These are phyloP conservation scores for Ensete ventricosum DNA, from an alignment of 176 grass and related monocot species.

Conservation along the genomic window DNA sequence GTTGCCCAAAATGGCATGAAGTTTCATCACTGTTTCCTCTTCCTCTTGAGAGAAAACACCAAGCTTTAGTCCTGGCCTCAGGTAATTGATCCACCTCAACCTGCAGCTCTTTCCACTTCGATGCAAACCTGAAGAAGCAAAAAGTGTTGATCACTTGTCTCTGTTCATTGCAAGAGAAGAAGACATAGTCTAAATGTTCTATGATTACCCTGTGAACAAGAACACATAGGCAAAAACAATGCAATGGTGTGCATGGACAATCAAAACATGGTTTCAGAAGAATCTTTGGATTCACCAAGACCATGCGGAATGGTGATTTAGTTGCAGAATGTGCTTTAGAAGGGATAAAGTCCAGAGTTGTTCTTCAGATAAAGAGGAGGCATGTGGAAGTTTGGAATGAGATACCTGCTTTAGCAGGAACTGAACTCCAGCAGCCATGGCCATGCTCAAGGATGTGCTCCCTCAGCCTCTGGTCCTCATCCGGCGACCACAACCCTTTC, in stretches of 20 bases:
- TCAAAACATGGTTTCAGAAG: no score
- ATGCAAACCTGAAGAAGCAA: conserved; percentile 45
- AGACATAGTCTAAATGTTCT: background rate
- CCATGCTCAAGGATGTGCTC: conserved; percentile 69
- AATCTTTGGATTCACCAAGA: no score
- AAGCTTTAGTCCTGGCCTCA: conserved; percentile 84
- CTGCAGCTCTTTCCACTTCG: conserved; percentile 94
- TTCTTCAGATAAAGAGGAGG: background rate
- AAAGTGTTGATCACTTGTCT: background rate
- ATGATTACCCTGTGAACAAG: no score
- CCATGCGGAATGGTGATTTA: background rate
- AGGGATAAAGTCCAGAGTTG: background rate
- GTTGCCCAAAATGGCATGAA: conserved; percentile 68
- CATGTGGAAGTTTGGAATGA: background rate
- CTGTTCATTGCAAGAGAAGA: background rate
- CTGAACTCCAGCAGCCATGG: conserved; percentile 77
- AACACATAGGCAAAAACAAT: no score
- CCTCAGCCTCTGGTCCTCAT: conserved; percentile 70
- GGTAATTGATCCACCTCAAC: conserved; percentile 95
- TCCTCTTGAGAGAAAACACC: conserved; percentile 63
- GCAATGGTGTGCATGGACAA: no score
- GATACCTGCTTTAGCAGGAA: conserved; percentile 73
- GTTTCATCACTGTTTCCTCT: conserved; percentile 52
- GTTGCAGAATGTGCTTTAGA: background rate
- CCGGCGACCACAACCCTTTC: conserved; percentile 94